Evolutionary conservation across 345 rosid genomes (phyloP), one percentile per base, ranked within the genome.

Genomic region (Hibiscus syriacus): DNA sequence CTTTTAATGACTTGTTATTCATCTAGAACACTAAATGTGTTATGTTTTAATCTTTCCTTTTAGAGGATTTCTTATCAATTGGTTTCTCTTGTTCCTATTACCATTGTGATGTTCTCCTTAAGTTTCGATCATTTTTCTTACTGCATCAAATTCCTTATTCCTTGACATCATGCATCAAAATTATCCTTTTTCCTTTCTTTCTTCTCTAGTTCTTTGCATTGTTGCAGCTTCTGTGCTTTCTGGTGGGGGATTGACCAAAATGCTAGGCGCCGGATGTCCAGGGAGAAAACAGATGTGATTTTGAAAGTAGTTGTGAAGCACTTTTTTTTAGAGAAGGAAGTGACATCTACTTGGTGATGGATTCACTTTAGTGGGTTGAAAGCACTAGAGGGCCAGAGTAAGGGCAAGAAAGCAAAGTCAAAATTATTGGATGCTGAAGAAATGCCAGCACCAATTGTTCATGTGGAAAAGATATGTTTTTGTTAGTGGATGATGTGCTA

Each of bases 281-380:
- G 78, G 78, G 98, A 93, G 81, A 90, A 87, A 80, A 76, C 78
- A 69, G 95, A 93, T 73, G 84, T 70, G 65, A 82, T 93, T 77
- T 78, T 90, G 73, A 93, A 87, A 84, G 80, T 86, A 73, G 91
- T 86, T 70, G 97, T 89, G 59, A 93, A 87, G 52, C 90, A 89
- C 67, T 93, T 90, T 81, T 93, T 93, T 74, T 79, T 90, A 65
- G 92, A 89, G 80, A 89, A 89, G 84, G 95, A 90, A 85, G 96
- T 91, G 59, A 82, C 97, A 55, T 90, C 98, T 68, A 93, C 98
- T 61, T 93, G 90, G 92, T 90, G 50, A 90, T 93, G 98, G 98
- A 93, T 86, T 89, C 96, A 84, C 84, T 93, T 80, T 86, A 93
- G 96, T 74, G 98, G 98, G 66, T 78, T 86, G 79, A 93, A 87